These are phyloP conservation scores for Camellia lanceoleosa DNA, from an alignment of 148 eudicot species.

Conservation along the genomic window DNA sequence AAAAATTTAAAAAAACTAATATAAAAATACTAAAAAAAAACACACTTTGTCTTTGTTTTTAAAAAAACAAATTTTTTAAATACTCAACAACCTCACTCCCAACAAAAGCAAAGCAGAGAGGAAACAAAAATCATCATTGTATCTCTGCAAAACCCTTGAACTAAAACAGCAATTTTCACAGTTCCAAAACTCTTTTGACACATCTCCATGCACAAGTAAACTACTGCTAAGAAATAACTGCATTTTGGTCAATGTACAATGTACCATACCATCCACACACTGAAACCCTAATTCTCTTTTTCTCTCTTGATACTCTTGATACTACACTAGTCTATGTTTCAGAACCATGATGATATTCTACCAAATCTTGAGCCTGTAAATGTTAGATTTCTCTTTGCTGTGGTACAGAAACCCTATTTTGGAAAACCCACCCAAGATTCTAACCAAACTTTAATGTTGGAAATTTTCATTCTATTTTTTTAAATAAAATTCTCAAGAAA, in stretches of 20 bases:
- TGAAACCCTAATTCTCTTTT: background rate
- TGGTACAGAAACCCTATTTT: background rate
- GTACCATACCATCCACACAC: background rate
- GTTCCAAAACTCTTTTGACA: background rate
- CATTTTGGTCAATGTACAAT: background rate
- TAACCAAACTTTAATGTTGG: background rate
- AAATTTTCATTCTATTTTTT: background rate
- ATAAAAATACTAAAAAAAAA: too few relatives aligned
- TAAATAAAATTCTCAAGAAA: conserved; percentile 21
- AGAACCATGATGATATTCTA: conserved; percentile 8
- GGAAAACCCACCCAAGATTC: background rate
- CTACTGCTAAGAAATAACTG: background rate
- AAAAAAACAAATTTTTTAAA: too few relatives aligned
- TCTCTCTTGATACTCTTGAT: background rate
- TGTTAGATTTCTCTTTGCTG: background rate
- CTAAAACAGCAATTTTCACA: background rate
- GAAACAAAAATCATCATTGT: background rate
- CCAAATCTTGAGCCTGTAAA: conserved; percentile 3
- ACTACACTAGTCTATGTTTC: conserved; percentile 3
- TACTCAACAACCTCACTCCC: background rate
- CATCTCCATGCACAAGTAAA: background rate
- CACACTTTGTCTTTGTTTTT: too few relatives aligned
- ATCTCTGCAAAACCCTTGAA: background rate
- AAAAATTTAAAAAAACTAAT: too few relatives aligned
- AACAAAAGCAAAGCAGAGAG: background rate